phyloP scores from a whole-genome alignment of 352 stramenopile species.

The Aphanomyces invadans region DNA sequence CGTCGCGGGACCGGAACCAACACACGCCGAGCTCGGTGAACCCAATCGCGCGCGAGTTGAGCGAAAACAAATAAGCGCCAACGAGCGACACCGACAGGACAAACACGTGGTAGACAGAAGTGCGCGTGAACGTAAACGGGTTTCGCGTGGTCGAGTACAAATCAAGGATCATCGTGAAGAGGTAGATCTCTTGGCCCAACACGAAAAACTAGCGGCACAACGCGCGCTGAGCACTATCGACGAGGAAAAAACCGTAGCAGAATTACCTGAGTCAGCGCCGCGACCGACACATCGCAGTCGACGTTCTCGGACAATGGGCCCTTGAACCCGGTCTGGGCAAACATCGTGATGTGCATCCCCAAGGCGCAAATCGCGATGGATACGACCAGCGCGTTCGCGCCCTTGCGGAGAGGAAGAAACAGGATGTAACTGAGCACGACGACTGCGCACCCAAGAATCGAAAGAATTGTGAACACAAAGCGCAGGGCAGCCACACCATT shows the following conservation, averaged over 20 bases:
- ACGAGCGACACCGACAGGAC: slow-evolving; percentile 51
- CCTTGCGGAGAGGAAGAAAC: slow-evolving; percentile 72
- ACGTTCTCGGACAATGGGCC: neutral
- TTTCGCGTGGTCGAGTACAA: slow-evolving; percentile 86
- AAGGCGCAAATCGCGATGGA: slow-evolving; percentile 78
- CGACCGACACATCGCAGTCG: slow-evolving; percentile 1
- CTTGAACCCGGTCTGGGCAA: slow-evolving; percentile 48
- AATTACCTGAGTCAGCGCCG: neutral
- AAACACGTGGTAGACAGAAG: slow-evolving; percentile 55
- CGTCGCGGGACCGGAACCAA: slow-evolving; percentile 44
- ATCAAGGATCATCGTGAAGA: slow-evolving; percentile 77
- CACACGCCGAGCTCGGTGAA: slow-evolving; percentile 77
- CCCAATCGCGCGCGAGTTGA: slow-evolving; percentile 32
- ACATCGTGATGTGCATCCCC: slow-evolving; percentile 64
- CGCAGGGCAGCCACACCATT: slow-evolving; percentile 1
- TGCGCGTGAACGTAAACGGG: slow-evolving; percentile 68
- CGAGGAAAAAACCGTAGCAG: no score
- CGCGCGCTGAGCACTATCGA: no score
- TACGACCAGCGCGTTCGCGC: slow-evolving; percentile 67
- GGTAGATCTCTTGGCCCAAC: slow-evolving; percentile 74
- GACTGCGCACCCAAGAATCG: slow-evolving; percentile 63
- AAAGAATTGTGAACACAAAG: slow-evolving; percentile 35
- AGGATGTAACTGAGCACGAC: slow-evolving; percentile 73
- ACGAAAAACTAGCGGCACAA: slow-evolving; percentile 59
- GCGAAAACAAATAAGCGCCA: slow-evolving; percentile 45